Percentiles rank a stretch among this genome's conserved stretches.
Evolutionary conservation across 2,329 filamentous ascomycete species (phyloP).

Genomic region (Aspergillus novoparasiticus): DNA sequence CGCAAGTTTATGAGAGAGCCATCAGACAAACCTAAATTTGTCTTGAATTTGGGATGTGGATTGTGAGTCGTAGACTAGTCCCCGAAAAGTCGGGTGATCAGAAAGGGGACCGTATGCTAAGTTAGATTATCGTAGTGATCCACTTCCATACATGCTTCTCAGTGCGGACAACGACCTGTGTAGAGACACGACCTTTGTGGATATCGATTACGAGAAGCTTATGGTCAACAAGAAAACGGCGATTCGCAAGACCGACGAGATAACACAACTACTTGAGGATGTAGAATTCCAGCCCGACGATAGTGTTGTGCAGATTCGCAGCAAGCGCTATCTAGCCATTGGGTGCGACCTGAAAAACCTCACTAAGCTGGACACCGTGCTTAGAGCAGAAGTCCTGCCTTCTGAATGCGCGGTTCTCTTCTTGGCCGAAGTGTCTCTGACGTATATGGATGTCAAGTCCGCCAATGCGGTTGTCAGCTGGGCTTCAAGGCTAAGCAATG

Average conservation of each 20-base stretch:
- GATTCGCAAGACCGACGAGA: slow-evolving; percentile 64
- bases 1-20: slow-evolving; percentile 68
- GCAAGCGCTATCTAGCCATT: slow-evolving; percentile 73
- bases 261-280: slow-evolving; percentile 56
- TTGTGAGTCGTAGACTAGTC: slow-evolving; percentile 64
- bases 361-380: slow-evolving; percentile 58
- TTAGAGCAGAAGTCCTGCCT: slow-evolving; percentile 62
- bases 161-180: slow-evolving; percentile 64
- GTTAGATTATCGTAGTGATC: slow-evolving; percentile 63
- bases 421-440: slow-evolving; percentile 85
- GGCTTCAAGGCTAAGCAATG: slow-evolving; percentile 70
- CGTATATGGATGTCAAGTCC: slow-evolving; percentile 77
- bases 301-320: slow-evolving; percentile 58
- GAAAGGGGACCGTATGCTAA: slow-evolving; percentile 29
- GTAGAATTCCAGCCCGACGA: slow-evolving; percentile 39
- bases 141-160: slow-evolving; percentile 82
- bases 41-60: slow-evolving; percentile 86
- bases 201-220: slow-evolving; percentile 82
- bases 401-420: slow-evolving; percentile 69
- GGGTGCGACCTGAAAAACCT: slow-evolving; percentile 79
- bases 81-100: neutral
- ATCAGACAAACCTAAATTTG: slow-evolving; percentile 64
- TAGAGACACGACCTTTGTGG: slow-evolving; percentile 68
- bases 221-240: slow-evolving; percentile 73
- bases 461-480: slow-evolving; percentile 76